Evolutionary conservation across 1,139 yeast genomes (phyloP).

Genomic region (Debaryomycetaceae sp.): DNA sequence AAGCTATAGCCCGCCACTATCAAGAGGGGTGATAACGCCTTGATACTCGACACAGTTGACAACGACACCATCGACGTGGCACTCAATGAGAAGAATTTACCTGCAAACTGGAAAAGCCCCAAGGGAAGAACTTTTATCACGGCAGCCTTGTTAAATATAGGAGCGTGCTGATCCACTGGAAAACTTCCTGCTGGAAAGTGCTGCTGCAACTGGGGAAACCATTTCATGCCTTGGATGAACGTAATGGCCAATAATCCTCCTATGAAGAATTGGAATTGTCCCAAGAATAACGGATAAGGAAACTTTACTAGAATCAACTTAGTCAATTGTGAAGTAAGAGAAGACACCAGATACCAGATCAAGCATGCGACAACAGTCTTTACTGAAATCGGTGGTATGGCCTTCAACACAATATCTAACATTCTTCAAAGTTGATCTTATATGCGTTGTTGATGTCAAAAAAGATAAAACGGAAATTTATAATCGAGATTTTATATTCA

Average conservation of each 20-base stretch:
- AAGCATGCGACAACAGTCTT: conserved; percentile 32
- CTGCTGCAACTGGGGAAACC: conserved; percentile 16
- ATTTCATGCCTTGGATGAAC: conserved; percentile 18
- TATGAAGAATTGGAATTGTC: conserved; percentile 46
- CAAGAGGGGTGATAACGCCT: conserved; percentile 38
- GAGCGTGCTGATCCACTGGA: conserved; percentile 18
- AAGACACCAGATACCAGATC: conserved; percentile 45
- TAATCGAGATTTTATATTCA: neutral
- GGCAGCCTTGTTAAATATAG: conserved; percentile 19
- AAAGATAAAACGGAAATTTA: neutral
- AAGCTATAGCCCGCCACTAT: conserved; percentile 35
- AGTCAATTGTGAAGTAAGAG: conserved; percentile 48
- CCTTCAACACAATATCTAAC: neutral
- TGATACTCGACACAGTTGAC: conserved; percentile 39
- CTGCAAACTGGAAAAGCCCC: conserved; percentile 37
- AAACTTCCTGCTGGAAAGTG: conserved; percentile 32
- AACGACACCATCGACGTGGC: conserved; percentile 39
- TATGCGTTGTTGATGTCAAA: neutral
- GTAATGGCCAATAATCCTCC: conserved; percentile 31
- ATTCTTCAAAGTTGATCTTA: neutral
- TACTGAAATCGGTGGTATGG: conserved; percentile 28
- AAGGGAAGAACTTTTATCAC: conserved; percentile 33
- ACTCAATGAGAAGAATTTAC: conserved; percentile 34
- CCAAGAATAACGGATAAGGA: conserved; percentile 46
- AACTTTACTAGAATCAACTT: conserved; percentile 40